Evolutionary conservation across 2,329 filamentous ascomycete genomes (phyloP).

Genomic region (Mycogone perniciosa): DNA sequence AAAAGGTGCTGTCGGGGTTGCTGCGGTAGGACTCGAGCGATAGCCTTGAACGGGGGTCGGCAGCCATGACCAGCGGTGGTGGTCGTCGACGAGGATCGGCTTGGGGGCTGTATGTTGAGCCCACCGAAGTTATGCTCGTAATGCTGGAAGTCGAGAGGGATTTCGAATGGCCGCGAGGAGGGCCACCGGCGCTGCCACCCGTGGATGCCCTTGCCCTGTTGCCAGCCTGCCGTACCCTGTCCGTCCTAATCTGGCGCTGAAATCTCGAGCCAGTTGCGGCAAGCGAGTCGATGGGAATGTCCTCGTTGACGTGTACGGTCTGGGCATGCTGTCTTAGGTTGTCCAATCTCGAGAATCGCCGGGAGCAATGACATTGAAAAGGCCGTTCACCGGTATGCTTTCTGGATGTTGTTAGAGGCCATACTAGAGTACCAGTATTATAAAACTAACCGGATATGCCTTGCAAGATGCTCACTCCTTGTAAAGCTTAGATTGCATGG

Average conservation of each 20-base stretch:
- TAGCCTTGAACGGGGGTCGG: slow-evolving; percentile 60
- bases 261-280: slow-evolving; percentile 89
- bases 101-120: slow-evolving; percentile 59
- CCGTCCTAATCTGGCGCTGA: slow-evolving; percentile 84
- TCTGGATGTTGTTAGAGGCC: slow-evolving; percentile 36
- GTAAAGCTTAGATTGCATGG: slow-evolving; percentile 94
- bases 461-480: slow-evolving; percentile 86
- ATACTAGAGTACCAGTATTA: neutral
- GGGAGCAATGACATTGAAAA: slow-evolving; percentile 91
- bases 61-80: slow-evolving; percentile 75
- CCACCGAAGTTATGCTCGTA: slow-evolving; percentile 60
- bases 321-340: slow-evolving; percentile 96
- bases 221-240: slow-evolving; percentile 69
- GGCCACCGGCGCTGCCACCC: slow-evolving; percentile 63
- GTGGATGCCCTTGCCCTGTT: slow-evolving; percentile 72
- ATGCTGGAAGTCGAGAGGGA: slow-evolving; percentile 83
- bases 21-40: slow-evolving; percentile 64
- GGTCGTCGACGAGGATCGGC: slow-evolving; percentile 67
- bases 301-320: slow-evolving; percentile 95
- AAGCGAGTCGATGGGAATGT: slow-evolving; percentile 88
- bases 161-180: slow-evolving; percentile 76
- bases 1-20: slow-evolving; percentile 56
- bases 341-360: slow-evolving; percentile 87
- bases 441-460: slow-evolving; percentile 71
- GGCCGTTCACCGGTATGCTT: slow-evolving; percentile 97